Evolutionary conservation across 2,329 filamentous ascomycete species (phyloP), one percentile per base, ranked within the genome.

Genomic region (Xylariaceae sp.): DNA sequence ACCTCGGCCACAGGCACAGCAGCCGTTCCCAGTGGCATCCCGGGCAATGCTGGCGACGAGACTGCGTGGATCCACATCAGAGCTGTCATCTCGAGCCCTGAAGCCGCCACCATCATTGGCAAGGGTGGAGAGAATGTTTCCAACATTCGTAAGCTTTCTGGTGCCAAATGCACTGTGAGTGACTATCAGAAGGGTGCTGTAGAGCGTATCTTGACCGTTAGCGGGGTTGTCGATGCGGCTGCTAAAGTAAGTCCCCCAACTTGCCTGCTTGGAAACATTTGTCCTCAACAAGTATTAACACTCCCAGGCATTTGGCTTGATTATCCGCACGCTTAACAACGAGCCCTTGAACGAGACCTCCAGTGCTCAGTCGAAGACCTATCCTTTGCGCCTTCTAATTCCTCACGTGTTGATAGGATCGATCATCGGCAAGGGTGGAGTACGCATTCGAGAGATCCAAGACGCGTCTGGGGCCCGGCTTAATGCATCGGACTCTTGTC

Each of bases 51-150:
- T 42, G 86, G 94, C 62, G 94, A 99, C 66, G 94, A 99, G 75
- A 90, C 88, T 42, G 86, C 86, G 42, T 99, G 94, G 92, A 91
- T 99, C 60, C 94, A 99, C 68, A 89, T 99, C 62, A 88, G 94
- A 60, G 90, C 94, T 48, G 91, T 96, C 63, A 99, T 99, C 63
- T 95, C 92, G 45, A 99, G 92, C 71, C 90, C 90, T 41, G 94
- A 99, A 72, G 94, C 94, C 59, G 94, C 94, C 36, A 99, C 94
- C 43, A 90, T 96, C 59, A 99, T 99, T 71, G 94, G 94, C 66
- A 99, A 99, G 75, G 92, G 91, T 56, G 94, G 94, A 67, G 94
- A 99, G 77, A 99, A 99, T 66, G 94, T 99, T 42, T 95, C 91
- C 60, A 90, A 95, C 73, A 97, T 99, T 66, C 85, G 94, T 60